Percentiles rank a stretch among this genome's conserved stretches.
Evolutionary conservation across 768 basidiomycete species (phyloP).

Genomic region (Boletus eberwhitei): DNA sequence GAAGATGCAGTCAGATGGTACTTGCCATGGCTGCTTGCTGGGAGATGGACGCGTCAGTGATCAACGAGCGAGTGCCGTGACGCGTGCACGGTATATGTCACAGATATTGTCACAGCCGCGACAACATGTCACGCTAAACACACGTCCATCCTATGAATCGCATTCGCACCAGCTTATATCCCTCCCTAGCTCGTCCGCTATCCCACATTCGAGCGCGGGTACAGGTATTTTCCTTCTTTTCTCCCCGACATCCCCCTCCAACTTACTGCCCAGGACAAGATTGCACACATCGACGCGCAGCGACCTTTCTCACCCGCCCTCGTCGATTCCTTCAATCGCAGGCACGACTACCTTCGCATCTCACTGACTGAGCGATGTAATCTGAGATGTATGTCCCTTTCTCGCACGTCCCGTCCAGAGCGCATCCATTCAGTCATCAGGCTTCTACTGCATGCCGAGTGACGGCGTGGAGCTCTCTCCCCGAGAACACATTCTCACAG

Average conservation of each 20-base stretch:
- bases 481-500: constrained; percentile 61
- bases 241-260: neutral
- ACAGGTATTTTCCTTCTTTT: constrained; percentile 14
- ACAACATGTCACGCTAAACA: neutral
- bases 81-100: constrained; percentile 13
- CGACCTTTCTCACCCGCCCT: constrained; percentile 50
- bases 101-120: constrained; percentile 6
- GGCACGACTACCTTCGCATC: constrained; percentile 86
- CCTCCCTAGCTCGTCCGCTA: constrained; percentile 8
- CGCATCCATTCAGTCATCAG: constrained; percentile 34
- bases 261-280: constrained; percentile 43
- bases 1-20: neutral
- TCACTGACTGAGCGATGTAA: constrained; percentile 87
- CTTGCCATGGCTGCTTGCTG: constrained; percentile 22
- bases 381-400: constrained; percentile 60
- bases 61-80: constrained; percentile 8
- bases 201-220: constrained; percentile 15
- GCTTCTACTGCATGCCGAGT: constrained; percentile 90
- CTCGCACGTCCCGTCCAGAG: neutral
- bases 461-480: constrained; percentile 78
- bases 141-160: constrained; percentile 4
- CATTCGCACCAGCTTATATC: constrained; percentile 2
- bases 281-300: constrained; percentile 50
- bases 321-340: constrained; percentile 62
- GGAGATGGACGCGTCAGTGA: constrained; percentile 23